Evolutionary conservation across 352 stramenopile genomes (phyloP).

Genomic region (Peronospora destructor): DNA sequence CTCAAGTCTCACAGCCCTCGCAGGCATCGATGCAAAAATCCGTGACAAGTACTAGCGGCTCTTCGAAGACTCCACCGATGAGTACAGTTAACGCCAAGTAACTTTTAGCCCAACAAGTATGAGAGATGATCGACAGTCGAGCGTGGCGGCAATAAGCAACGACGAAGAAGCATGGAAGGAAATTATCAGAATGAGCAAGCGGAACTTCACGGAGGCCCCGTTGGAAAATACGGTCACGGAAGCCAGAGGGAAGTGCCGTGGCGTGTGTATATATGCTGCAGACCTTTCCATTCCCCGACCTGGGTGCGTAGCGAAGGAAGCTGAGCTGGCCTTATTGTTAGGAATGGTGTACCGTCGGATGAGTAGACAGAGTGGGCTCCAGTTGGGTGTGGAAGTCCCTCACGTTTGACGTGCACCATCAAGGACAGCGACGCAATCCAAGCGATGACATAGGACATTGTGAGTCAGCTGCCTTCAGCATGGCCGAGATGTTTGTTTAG

Average conservation of each 20-base stretch:
- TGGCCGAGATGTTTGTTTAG: constrained; percentile 21
- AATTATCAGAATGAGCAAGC: constrained; percentile 21
- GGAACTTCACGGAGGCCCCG: constrained; percentile 16
- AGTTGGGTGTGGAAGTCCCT: constrained; percentile 20
- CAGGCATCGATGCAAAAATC: constrained; percentile 66
- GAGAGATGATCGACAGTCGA: constrained; percentile 26
- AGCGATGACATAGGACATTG: constrained; percentile 28
- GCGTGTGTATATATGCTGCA: constrained; percentile 19
- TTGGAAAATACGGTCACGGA: constrained; percentile 30
- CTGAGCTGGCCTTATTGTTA: constrained; percentile 32
- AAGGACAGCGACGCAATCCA: constrained; percentile 25
- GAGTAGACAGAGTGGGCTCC: constrained; percentile 26
- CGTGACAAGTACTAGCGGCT: constrained; percentile 53
- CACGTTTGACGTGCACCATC: constrained; percentile 19
- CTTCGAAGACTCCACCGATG: constrained; percentile 81
- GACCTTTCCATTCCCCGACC: constrained; percentile 17
- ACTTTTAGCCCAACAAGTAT: constrained; percentile 25
- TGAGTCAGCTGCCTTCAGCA: constrained; percentile 25
- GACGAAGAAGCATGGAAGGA: constrained; percentile 20
- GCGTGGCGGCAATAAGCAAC: constrained; percentile 13
- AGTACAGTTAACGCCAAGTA: constrained; percentile 87
- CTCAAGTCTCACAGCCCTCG: constrained; percentile 45
- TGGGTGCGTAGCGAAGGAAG: constrained; percentile 21
- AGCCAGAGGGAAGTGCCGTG: constrained; percentile 21
- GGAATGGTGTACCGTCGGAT: constrained; percentile 16